Evolutionary conservation across 1,139 yeast species (phyloP).

Genomic region (Candida smagusa): DNA sequence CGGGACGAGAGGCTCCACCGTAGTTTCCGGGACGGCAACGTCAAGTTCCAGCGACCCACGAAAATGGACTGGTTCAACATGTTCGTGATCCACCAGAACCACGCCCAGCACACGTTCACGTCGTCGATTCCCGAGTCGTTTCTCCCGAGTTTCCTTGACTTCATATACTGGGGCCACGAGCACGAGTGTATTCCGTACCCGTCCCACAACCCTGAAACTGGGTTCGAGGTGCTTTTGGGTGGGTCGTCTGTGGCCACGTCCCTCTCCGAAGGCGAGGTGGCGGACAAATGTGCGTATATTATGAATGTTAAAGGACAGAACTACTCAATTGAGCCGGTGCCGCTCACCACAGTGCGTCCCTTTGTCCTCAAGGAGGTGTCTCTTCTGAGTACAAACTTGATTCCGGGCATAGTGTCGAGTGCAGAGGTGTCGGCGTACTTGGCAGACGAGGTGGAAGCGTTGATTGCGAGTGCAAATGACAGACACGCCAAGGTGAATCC

Average conservation of each 20-base stretch:
- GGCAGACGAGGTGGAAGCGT: slow-evolving; percentile 57
- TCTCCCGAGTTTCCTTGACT: slow-evolving; percentile 75
- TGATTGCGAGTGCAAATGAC: slow-evolving; percentile 58
- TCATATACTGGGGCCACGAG: slow-evolving; percentile 96
- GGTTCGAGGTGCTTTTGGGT: slow-evolving; percentile 82
- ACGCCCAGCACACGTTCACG: slow-evolving; percentile 74
- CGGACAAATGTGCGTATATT: slow-evolving; percentile 70
- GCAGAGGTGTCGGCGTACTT: slow-evolving; percentile 62
- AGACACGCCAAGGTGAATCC: slow-evolving; percentile 36
- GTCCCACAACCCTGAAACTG: slow-evolving; percentile 58
- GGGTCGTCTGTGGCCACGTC: slow-evolving; percentile 96
- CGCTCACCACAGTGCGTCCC: slow-evolving; percentile 75
- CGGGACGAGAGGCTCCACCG: slow-evolving; percentile 86
- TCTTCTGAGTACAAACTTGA: slow-evolving; percentile 49
- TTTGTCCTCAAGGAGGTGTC: slow-evolving; percentile 69
- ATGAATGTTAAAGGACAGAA: slow-evolving; percentile 58
- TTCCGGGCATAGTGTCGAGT: slow-evolving; percentile 63
- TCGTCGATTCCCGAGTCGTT: slow-evolving; percentile 82
- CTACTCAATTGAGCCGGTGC: slow-evolving; percentile 63
- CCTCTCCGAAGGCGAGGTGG: slow-evolving; percentile 79
- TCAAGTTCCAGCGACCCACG: slow-evolving; percentile 73
- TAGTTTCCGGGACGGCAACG: slow-evolving; percentile 77
- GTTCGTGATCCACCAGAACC: slow-evolving; percentile 90
- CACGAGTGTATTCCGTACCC: slow-evolving; percentile 89
- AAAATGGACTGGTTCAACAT: slow-evolving; percentile 76